Base-by-base conservation (phyloP, 106 monocot species). In the Chionographis japonica region DNA sequence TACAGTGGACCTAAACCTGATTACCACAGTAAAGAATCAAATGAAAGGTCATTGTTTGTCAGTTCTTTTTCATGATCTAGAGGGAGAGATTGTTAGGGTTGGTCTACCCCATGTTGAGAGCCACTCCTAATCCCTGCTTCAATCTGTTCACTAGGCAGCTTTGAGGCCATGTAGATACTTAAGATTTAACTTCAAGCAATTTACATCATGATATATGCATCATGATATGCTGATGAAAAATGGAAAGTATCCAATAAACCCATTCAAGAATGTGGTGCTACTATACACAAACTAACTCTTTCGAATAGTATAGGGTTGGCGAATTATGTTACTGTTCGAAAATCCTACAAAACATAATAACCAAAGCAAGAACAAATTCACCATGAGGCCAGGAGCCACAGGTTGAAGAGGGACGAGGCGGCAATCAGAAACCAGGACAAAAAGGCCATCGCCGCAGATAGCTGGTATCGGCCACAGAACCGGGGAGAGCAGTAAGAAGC, bases 351-450 rank as follows among this genome's bases (percentile, higher is more conserved):
- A 67, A 54, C 54, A 18, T 38, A 62, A 51, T 51, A 64, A 43
- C 11, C 37, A 64, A 56, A 50, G 41, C 38, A 60, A 68, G 27
- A 63, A 18, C 37, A 18, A 64, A 27, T 27, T 84, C 83, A 90
- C 81, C 62, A 72, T 27, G 83, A 97, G 20, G 89, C 79, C 11
- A 84, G 54, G 51, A 68, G 71, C 91, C 95, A 91, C 17, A 95
- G 70, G 72, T 91, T 91, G 84, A 81, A 76, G 62, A 86, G 79
- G 51, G 81, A 84, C 4, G 95, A 84, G 37, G 72, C 61, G 16
- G 88, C 85, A 40, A 81, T 88, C n/a, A 95, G 88, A 69, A 91
- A 71, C 90, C 94, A 95, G 35, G 88, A 74, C 41, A 90, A 67
- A 60, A 95, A 88, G 42, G 94, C 90, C 91, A 91, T 90, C 2